Base-by-base conservation (phyloP, 2,329 filamentous ascomycete species). In the Xylariaceae sp. region DNA sequence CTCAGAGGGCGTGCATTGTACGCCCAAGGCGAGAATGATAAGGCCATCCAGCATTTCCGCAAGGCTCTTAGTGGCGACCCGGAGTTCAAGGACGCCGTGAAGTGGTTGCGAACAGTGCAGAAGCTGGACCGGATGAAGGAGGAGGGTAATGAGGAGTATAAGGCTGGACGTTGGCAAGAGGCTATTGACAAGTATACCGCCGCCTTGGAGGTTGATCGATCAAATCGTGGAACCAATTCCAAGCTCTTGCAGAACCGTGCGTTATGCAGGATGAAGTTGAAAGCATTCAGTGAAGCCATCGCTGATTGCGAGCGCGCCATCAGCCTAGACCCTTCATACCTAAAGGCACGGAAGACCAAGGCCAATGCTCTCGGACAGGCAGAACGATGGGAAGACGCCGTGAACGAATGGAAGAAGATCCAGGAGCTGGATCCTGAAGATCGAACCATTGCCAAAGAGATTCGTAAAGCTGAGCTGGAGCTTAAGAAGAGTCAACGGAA, bases 401-500 rank as follows among this genome's bases (percentile, higher is more conserved):
- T 96, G 37, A 86, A 88, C 55, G 93, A 97, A 71, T 90, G 90
- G 80, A 97, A 97, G 80, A 80, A 84, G 2, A 85, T 97, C 60
- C 83, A 88, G 54, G 93, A 97, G 73, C 78, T 86, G 61, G 90
- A 94, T 66, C 92, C 92, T 1, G 82, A 87, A 63, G 94, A 99
- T 73, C 84, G 87, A 48, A 85, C 82, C 11, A 88, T 97, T 61
- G 80, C 83, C 55, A 92, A 89, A 74, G 94, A 99, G 70, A 85
- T 97, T 50, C 88, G 90, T 59, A 89, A 88, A 69, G 94, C 93
- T 1, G 93, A 99, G 77, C 79, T 97, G 30, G 94, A 99, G 77
- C 79, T 97, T 64, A 99, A 99, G 86, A 97, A 97, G 87, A 89
- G 89, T 74, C 89, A 93, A 77, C 84, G 94, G 63, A 99, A 99